Evolutionary conservation across 805 yeast genomes (phyloP).

Genomic region (Lipomyces mesembrius): DNA sequence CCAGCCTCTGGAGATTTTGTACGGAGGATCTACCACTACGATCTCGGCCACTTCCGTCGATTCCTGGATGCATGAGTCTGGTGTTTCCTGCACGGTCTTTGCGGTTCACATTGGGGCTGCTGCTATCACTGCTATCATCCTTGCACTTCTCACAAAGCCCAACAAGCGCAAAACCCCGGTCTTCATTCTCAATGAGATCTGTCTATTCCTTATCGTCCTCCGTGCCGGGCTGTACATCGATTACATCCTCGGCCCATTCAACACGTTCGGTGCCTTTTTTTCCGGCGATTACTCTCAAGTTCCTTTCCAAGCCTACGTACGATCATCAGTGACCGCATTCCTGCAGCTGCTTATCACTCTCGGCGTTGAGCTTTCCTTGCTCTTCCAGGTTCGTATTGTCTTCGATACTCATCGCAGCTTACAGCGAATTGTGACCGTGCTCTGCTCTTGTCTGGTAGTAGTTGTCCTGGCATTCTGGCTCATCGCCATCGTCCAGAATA

Average conservation of each 20-base stretch:
- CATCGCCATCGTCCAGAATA: conserved; percentile 53
- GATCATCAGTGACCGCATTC: conserved; percentile 65
- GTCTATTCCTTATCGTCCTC: conserved; percentile 60
- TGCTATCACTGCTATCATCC: conserved; percentile 29
- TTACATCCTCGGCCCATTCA: conserved; percentile 59
- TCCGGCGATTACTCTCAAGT: conserved; percentile 54
- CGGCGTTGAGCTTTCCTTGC: conserved; percentile 66
- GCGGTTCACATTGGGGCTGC: conserved; percentile 38
- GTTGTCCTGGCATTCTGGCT: conserved; percentile 66
- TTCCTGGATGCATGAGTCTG: conserved; percentile 18
- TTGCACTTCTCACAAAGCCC: conserved; percentile 53
- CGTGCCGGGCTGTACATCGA: conserved; percentile 65
- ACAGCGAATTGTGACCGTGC: conserved; percentile 56
- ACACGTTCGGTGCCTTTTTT: conserved; percentile 54
- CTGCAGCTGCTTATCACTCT: conserved; percentile 64
- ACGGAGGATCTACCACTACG: conserved; percentile 12
- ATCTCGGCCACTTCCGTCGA: conserved; percentile 19
- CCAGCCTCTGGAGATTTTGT: conserved; percentile 25
- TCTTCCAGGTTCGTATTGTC: conserved; percentile 72
- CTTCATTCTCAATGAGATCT: conserved; percentile 70
- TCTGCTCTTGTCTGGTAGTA: conserved; percentile 55
- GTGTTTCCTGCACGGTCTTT: conserved; percentile 24
- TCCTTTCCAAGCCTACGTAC: conserved; percentile 49
- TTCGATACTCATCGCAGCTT: conserved; percentile 49
- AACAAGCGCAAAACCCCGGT: conserved; percentile 61